Conservation (phyloP, 2,329 filamentous ascomycete species). For the Penicillium sclerotigenum region DNA sequence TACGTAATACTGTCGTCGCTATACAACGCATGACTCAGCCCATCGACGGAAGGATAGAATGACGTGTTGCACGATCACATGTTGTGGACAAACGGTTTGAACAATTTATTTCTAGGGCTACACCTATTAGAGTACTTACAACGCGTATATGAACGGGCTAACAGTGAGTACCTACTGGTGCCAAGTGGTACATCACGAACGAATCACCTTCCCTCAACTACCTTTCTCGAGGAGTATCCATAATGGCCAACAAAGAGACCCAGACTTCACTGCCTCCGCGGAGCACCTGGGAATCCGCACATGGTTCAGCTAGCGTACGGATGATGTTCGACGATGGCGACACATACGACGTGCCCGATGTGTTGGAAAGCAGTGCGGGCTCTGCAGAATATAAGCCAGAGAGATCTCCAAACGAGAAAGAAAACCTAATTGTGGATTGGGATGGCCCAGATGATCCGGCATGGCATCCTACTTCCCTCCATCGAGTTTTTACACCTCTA, state of each 20-base stretch:
- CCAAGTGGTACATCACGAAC: too few species aligned
- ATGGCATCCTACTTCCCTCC: not conserved
- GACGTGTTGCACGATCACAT: not conserved
- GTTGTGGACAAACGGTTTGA: too few species aligned
- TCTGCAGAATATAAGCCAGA: not conserved
- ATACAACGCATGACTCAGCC: not conserved
- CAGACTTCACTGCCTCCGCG: not conserved
- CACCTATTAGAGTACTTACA: not conserved
- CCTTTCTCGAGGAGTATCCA: not conserved
- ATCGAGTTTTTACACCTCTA: not conserved
- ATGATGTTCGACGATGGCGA: not conserved
- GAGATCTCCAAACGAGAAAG: not conserved
- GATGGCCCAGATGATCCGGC: slow-evolving; percentile 3
- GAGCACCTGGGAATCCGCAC: not conserved
- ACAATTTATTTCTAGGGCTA: not conserved
- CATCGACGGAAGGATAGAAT: not conserved
- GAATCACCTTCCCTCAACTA: not conserved
- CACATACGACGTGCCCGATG: not conserved
- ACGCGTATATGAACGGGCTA: not conserved
- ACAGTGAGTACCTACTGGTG: not conserved
- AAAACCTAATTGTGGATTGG: not conserved
- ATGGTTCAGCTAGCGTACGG: not conserved
- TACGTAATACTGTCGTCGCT: not conserved
- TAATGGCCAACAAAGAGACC: not conserved
- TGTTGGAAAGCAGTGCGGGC: not conserved